Conservation (phyloP, 768 basidiomycete species). For the Nevesoporus exiguus region DNA sequence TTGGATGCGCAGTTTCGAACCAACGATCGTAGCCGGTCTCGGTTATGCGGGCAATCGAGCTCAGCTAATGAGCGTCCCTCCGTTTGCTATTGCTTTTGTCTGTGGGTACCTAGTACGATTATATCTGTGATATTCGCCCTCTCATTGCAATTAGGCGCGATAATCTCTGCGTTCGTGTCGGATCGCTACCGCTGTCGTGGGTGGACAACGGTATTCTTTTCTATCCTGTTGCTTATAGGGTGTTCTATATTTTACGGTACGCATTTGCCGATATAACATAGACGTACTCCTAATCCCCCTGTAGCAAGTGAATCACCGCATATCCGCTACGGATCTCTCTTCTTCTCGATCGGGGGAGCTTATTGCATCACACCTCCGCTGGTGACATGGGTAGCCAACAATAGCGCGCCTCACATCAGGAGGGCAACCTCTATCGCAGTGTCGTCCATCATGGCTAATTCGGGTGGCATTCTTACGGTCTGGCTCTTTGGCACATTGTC, state of each 20-base stretch:
- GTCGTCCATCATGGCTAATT: not conserved
- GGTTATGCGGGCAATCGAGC: not conserved
- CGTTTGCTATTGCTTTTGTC: slow-evolving; percentile 47
- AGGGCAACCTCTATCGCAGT: not conserved
- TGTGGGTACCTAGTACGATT: slow-evolving; percentile 31
- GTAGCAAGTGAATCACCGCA: slow-evolving; percentile 28
- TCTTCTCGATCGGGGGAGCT: slow-evolving; percentile 51
- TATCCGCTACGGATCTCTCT: slow-evolving; percentile 54
- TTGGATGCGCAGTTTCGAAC: not conserved
- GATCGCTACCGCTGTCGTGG: slow-evolving; percentile 39
- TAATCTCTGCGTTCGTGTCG: slow-evolving; percentile 34
- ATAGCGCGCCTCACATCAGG: not conserved
- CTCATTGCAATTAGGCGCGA: not conserved
- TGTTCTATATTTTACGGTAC: not conserved
- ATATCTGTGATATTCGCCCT: not conserved
- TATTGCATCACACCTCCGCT: slow-evolving; percentile 30
- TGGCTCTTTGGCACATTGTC: not conserved
- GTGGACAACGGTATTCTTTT: not conserved
- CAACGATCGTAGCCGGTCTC: not conserved
- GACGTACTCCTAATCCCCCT: not conserved
- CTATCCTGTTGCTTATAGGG: not conserved
- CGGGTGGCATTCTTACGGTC: not conserved
- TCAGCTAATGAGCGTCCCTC: slow-evolving; percentile 27
- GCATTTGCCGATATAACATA: not conserved
- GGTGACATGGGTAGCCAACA: not conserved